Percentiles rank a stretch among this genome's conserved stretches.
Evolutionary conservation across 495 filamentous ascomycete genomes (phyloP).

Genomic region (Friedmanniomyces simplex): DNA sequence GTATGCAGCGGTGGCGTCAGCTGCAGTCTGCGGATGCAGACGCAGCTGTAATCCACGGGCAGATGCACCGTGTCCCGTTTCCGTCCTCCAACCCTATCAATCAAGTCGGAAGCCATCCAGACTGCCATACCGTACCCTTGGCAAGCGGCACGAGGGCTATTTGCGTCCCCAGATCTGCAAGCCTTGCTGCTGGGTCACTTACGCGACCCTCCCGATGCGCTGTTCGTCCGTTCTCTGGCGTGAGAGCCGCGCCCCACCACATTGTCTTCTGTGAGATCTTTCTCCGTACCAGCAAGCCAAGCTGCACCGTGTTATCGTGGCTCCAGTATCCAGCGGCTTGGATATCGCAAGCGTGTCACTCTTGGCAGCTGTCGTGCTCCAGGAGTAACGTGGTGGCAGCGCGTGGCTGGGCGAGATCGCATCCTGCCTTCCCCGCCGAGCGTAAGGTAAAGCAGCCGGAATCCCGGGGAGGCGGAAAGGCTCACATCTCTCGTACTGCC

Average conservation of each 20-base stretch:
- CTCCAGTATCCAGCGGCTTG: neutral
- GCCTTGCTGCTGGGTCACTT: neutral
- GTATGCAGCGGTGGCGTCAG: neutral
- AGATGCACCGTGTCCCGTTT: neutral
- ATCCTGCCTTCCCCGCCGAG: neutral
- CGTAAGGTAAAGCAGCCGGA: no score
- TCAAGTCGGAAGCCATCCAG: no score
- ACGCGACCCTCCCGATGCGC: neutral
- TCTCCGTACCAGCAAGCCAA: neutral
- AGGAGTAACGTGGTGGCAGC: neutral
- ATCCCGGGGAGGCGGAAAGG: no score
- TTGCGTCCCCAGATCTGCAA: neutral
- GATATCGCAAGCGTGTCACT: neutral
- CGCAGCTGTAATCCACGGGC: neutral
- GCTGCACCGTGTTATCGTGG: neutral
- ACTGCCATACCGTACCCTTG: neutral
- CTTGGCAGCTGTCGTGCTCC: neutral
- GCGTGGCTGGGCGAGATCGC: neutral
- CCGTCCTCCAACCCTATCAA: neutral
- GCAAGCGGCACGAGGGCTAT: neutral
- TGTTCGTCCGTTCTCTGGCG: neutral
- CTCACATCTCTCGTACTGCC: no score
- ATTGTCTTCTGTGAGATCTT: neutral
- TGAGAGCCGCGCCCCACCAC: neutral
- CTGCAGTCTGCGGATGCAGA: neutral